phyloP scores from a whole-genome alignment of 495 filamentous ascomycete genomes.

The Delitschia confertaspora region DNA sequence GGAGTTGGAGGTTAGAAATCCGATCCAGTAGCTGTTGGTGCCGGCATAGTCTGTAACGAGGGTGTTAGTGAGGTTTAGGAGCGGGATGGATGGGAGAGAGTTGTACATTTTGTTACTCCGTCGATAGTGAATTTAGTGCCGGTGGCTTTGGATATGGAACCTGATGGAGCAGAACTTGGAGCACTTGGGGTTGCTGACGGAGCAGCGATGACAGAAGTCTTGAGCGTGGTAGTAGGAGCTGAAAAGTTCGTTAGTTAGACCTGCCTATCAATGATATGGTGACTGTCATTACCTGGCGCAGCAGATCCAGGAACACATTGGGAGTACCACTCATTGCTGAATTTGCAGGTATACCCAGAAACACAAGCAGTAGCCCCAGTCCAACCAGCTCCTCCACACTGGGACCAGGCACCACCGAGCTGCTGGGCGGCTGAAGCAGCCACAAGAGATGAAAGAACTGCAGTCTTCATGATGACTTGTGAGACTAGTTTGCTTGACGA shows the following conservation, averaged over 20 bases:
- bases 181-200: slow-evolving; percentile 2
- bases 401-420: slow-evolving; percentile 1
- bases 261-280: background rate
- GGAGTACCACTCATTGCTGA: slow-evolving; percentile 14
- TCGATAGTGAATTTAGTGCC: slow-evolving; percentile 50
- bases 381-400: slow-evolving; percentile 7
- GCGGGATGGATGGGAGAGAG: too few species aligned
- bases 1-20: slow-evolving; percentile 54
- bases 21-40: slow-evolving; percentile 68
- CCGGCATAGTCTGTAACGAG: slow-evolving; percentile 48
- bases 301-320: slow-evolving; percentile 16
- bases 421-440: slow-evolving; percentile 6
- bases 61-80: background rate
- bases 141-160: slow-evolving; percentile 15
- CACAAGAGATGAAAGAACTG: background rate
- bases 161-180: background rate
- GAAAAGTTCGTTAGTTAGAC: background rate
- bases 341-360: slow-evolving; percentile 15
- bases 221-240: slow-evolving; percentile 4
- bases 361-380: slow-evolving; percentile 13
- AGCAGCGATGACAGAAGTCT: background rate
- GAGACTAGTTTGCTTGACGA: background rate
- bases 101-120: slow-evolving; percentile 42
- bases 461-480: slow-evolving; percentile 2
- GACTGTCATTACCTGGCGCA: background rate